phyloP scores from a whole-genome alignment of 1,284 basidiomycete species.

The Sporisorium reilianum region DNA sequence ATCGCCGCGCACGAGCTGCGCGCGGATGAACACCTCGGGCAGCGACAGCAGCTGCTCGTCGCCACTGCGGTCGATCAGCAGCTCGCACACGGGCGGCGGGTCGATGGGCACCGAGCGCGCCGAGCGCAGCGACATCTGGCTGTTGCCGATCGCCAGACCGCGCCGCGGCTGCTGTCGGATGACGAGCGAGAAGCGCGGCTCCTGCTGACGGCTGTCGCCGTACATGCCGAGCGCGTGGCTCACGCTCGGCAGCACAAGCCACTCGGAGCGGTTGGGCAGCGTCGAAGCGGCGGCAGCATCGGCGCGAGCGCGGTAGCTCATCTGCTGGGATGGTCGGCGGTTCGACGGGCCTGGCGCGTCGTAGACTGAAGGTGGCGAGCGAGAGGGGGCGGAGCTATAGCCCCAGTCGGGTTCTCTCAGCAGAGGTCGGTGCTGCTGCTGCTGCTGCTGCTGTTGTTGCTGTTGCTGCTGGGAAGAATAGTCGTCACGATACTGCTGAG shows the following conservation, averaged over 20 bases:
- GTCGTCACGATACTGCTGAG: conserved; percentile 5
- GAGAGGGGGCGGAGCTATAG: conserved; percentile 17
- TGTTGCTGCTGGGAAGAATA: conserved; percentile 14
- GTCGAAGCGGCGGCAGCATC: not conserved
- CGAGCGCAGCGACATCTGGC: conserved; percentile 48
- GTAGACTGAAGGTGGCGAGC: conserved; percentile 12
- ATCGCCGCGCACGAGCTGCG: conserved; percentile 35
- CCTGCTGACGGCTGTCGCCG: conserved; percentile 19
- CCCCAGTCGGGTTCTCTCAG: conserved; percentile 17
- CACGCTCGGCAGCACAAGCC: conserved; percentile 42
- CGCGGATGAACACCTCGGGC: conserved; percentile 45
- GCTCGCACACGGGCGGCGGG: conserved; percentile 50
- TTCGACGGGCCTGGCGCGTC: not conserved
- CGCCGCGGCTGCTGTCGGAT: conserved; percentile 53
- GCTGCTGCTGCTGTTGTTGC: conserved; percentile 1
- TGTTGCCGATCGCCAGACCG: conserved; percentile 47
- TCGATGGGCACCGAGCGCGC: conserved; percentile 49
- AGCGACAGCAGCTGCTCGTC: conserved; percentile 51
- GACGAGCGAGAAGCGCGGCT: conserved; percentile 47
- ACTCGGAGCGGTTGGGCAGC: conserved; percentile 27
- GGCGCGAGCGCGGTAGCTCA: conserved; percentile 10
- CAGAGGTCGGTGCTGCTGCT: not conserved
- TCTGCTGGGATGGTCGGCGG: conserved; percentile 10
- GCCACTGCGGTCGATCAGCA: conserved; percentile 43
- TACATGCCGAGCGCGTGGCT: conserved; percentile 30